Evolutionary conservation across 768 basidiomycete genomes (phyloP).

Genomic region (Mycena rosella): DNA sequence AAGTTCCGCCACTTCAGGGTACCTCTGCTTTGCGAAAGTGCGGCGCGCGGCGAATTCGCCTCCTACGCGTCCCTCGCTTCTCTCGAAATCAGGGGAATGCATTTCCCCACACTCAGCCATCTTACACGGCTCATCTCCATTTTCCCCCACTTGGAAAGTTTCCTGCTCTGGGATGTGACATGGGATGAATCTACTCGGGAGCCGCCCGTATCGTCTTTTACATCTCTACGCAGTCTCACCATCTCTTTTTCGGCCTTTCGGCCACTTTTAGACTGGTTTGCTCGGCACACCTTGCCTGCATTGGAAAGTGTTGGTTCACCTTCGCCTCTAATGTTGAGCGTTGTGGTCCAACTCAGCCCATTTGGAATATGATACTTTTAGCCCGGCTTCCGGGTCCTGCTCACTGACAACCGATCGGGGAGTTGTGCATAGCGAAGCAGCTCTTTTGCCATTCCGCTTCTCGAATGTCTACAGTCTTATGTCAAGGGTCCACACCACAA

Average conservation of each 20-base stretch:
- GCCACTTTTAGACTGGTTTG: conserved; percentile 1
- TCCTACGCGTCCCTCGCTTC: conserved; percentile 6
- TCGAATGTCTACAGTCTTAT: too few relatives aligned
- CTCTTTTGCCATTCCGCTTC: too few relatives aligned
- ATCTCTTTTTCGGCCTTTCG: neutral
- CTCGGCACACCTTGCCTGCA: neutral
- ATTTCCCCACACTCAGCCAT: neutral
- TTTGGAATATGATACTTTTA: too few relatives aligned
- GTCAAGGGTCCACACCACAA: too few relatives aligned
- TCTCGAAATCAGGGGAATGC: neutral
- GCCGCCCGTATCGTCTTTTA: neutral
- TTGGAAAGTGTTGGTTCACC: neutral
- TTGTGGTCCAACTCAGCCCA: too few relatives aligned
- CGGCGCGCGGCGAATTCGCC: neutral
- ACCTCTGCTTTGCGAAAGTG: neutral
- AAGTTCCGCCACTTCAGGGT: neutral
- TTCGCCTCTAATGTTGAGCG: too few relatives aligned
- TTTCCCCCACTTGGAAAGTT: conserved; percentile 1
- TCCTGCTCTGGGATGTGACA: neutral
- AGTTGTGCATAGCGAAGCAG: too few relatives aligned
- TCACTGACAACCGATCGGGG: too few relatives aligned
- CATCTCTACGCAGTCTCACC: neutral
- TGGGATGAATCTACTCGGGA: neutral
- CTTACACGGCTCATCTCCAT: conserved; percentile 4
- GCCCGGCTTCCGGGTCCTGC: too few relatives aligned